Base-by-base conservation (phyloP, 352 stramenopile species). In the Globisporangium polare region DNA sequence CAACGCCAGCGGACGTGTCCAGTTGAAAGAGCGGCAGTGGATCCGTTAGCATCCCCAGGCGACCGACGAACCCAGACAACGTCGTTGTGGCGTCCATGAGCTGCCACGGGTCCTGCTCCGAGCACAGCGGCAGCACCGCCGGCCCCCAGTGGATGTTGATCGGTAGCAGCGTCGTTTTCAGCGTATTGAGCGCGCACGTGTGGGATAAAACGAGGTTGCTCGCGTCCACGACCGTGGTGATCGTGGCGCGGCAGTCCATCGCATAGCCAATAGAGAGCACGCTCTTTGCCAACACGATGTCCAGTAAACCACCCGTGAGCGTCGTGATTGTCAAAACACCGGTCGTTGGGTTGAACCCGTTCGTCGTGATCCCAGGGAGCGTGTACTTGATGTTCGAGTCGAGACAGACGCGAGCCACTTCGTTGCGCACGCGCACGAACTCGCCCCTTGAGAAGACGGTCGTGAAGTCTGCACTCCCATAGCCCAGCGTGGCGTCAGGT, bases 71-170 rank as follows among this genome's bases (percentile, higher is more conserved):
- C 18, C 39, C 12, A 1, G 67, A 29, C 9, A 88, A 65, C 22
- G 56, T 37, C 0, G 56, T 55, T 0, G 74, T 13, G 2, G 42
- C 29, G n/a, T 73, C 67, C 53, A 90, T 68, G 1, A 54, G 42
- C 9, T 53, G 66, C 86, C 83, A 94, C 0, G 84, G 73, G 42
- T 93, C 73, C 1, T 57, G 45, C 0, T 47, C 52, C 2, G 67
- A 49, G 31, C 86, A 95, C 6, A 95, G 61, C 5, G 86, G 84
- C 1, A 95, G 55, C 55, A 90, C 58, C 0, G 81, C 81, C 4
- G 86, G 83, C 0, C 86, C 86, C 51, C 78, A 87, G 60, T 91
- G 82, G 0, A 93, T 54, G 51, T 69, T 71, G 26, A 95, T 63
- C 12, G 54, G 42, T 0, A 78, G 66, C 9, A 60, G 53, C 0